These are phyloP conservation scores for Fusarium sp. DNA, from an alignment of 2,329 filamentous ascomycete species.

Conservation along the genomic window DNA sequence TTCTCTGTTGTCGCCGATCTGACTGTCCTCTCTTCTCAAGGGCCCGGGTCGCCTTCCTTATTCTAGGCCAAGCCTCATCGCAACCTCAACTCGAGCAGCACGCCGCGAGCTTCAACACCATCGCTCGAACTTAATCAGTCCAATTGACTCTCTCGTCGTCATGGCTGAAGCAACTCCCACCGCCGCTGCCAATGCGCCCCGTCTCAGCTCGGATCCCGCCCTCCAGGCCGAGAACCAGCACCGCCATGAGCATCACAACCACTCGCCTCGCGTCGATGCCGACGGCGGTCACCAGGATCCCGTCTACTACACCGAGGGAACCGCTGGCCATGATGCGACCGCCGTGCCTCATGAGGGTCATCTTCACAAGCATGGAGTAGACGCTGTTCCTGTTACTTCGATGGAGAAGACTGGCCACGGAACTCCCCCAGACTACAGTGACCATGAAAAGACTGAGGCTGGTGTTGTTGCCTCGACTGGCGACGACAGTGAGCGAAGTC, in stretches of 20 bases:
- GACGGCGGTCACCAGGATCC: conserved; percentile 55
- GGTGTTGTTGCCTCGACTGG: conserved; percentile 48
- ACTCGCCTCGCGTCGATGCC: conserved; percentile 51
- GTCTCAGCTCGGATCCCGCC: conserved; percentile 41
- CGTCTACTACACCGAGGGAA: conserved; percentile 62
- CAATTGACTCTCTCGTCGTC: neutral
- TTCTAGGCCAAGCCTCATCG: conserved; percentile 25
- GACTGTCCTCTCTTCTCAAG: conserved; percentile 1
- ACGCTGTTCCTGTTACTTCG: conserved; percentile 18
- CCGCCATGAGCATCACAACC: conserved; percentile 57
- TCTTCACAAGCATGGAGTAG: conserved; percentile 43
- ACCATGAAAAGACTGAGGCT: conserved; percentile 53
- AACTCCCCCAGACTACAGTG: conserved; percentile 54
- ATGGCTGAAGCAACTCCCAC: conserved; percentile 35
- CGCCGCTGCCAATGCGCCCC: conserved; percentile 3
- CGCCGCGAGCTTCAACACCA: conserved; percentile 1
- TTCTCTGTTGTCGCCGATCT: neutral
- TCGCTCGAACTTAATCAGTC: neutral
- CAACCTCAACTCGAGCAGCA: conserved; percentile 6
- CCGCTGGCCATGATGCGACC: conserved; percentile 48
- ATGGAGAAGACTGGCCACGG: conserved; percentile 4
- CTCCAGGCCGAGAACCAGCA: conserved; percentile 56
- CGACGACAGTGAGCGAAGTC: conserved; percentile 29
- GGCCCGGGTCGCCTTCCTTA: neutral
- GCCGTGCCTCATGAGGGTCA: conserved; percentile 52